These are phyloP conservation scores for Claviceps lovelessii DNA, from an alignment of 2,329 filamentous ascomycete species.

Conservation along the genomic window DNA sequence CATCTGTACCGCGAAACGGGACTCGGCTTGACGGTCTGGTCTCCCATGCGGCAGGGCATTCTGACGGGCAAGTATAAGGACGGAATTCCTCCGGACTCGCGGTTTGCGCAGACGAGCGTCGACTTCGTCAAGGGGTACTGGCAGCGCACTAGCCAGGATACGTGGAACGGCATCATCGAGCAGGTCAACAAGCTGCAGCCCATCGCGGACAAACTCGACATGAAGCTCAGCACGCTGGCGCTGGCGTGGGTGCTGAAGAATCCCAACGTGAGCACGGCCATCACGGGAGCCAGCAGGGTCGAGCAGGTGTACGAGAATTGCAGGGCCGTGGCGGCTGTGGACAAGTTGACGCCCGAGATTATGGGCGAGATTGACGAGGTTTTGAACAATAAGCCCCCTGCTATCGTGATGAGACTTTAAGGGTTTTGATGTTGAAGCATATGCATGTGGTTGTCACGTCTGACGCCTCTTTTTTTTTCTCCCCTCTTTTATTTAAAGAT, in stretches of 20 bases:
- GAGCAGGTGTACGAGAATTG: conserved; percentile 48
- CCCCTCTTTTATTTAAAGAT: too few relatives aligned
- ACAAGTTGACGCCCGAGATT: conserved; percentile 44
- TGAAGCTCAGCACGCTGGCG: conserved; percentile 41
- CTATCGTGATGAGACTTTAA: conserved; percentile 21
- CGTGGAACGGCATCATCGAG: conserved; percentile 41
- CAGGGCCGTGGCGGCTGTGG: conserved; percentile 34
- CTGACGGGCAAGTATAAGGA: conserved; percentile 55
- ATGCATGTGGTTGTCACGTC: too few relatives aligned
- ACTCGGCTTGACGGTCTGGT: conserved; percentile 49
- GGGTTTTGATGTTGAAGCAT: not conserved
- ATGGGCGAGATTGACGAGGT: conserved; percentile 45
- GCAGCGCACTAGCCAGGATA: conserved; percentile 35
- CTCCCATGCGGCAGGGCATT: conserved; percentile 42
- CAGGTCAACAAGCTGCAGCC: conserved; percentile 45
- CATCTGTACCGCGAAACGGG: conserved; percentile 46
- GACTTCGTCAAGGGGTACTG: conserved; percentile 40
- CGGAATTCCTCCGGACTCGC: conserved; percentile 44
- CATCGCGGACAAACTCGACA: conserved; percentile 49
- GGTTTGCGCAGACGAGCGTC: conserved; percentile 40
- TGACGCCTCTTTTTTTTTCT: too few relatives aligned
- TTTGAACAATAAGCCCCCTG: conserved; percentile 42
- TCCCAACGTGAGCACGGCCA: conserved; percentile 45
- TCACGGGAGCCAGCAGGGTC: conserved; percentile 43
- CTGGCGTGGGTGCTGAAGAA: conserved; percentile 51